Evolutionary conservation across 345 rosid species (phyloP).

Genomic region (Salix udensis): DNA sequence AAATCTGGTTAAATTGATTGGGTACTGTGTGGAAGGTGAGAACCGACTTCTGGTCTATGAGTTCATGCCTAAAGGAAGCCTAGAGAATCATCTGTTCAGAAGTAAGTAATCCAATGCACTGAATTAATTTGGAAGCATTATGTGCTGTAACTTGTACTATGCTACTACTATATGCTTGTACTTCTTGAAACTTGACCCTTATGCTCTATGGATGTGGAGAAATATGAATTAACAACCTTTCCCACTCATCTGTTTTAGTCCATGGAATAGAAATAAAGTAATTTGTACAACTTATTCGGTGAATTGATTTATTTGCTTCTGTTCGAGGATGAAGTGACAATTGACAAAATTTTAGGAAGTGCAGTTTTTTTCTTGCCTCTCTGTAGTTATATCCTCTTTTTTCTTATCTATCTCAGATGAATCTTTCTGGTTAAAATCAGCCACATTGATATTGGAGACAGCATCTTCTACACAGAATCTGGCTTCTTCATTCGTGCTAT

Average conservation of each 20-base stretch:
- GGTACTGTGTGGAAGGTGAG: conserved; percentile 83
- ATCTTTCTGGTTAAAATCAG: background rate
- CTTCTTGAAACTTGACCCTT: background rate
- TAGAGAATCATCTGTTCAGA: conserved; percentile 70
- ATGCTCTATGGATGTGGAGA: background rate
- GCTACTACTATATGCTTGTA: background rate
- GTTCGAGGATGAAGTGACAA: background rate
- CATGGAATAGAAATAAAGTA: background rate
- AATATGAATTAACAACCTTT: background rate
- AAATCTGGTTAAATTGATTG: conserved; percentile 84
- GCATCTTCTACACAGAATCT: background rate
- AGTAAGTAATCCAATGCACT: conserved; percentile 38
- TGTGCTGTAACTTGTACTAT: background rate
- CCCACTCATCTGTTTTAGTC: background rate
- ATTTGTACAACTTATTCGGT: background rate
- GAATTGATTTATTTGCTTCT: background rate
- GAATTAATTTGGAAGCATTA: background rate
- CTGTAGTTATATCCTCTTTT: background rate
- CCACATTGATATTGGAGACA: background rate
- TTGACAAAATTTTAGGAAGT: background rate
- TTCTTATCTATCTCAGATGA: background rate
- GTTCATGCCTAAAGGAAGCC: conserved; percentile 94
- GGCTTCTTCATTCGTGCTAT: background rate
- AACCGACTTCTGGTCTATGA: conserved; percentile 81
- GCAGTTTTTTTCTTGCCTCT: background rate